Evolutionary conservation across 1,284 basidiomycete genomes (phyloP), one percentile per base, ranked within the genome.

Genomic region (Malassezia sympodialis): DNA sequence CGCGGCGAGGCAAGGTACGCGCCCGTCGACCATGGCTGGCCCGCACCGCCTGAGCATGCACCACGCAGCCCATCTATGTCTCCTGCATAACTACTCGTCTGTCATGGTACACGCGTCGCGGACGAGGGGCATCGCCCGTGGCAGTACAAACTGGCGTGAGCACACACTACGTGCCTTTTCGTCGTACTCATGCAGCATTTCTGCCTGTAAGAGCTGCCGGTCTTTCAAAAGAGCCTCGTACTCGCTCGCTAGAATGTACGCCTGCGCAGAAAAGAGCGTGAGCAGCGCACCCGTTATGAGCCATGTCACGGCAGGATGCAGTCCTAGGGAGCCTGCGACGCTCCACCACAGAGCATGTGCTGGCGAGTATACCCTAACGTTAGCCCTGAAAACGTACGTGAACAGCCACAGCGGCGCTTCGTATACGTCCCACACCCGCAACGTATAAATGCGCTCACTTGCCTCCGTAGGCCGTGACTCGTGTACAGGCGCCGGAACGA

Each of bases 311-410:
- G 12, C 24, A 5, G 49, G 37, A 24, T 27, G 23, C 27, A 57
- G 39, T 8, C 46, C 46, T 23, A 51, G 24, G 23, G 50, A 51
- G 32, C 55, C 50, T 10, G 45, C 35, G 2, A 57, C 21, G 12
- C 45, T 46, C 55, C 55, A 57, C 49, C 50, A 57, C 4, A 57
- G 28, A 7, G 55, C 55, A 39, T 57, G 55, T 6, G 55, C 55
- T 1, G 55, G 55, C 19, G 55, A 57, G 24, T 52, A 57, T 10
- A 57, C 17, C 11, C 55, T 56, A 21, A 23, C 12, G 21, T 44
- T 3, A 34, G 30, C 17, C 17, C 26, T 1, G 15, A 3, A 2
- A 4, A 52, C 55, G 34, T 52, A 57, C 55, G 55, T 32, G 32
- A 57, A 57, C 7, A 57, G 19, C 24, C 30, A 31, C 1, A 57